These are phyloP conservation scores for Massospora cicadina DNA, from an alignment of 371 early-diverging fungal species.

Conservation along the genomic window DNA sequence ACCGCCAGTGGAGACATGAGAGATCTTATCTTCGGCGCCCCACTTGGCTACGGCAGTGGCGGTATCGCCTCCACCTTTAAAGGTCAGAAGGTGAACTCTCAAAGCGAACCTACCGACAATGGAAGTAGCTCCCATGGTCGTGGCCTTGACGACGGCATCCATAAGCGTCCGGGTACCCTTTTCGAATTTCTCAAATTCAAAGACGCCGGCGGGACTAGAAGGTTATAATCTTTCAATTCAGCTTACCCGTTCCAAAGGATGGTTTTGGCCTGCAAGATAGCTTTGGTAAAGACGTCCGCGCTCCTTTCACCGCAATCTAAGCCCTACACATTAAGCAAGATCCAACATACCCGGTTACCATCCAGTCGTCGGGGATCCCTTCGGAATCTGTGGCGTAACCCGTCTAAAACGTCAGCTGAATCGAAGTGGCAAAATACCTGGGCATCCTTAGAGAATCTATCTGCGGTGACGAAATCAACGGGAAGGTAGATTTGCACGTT, in stretches of 20 bases:
- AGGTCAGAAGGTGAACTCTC: background rate
- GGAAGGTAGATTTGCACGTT: slow-evolving; percentile 81
- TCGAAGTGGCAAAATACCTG: slow-evolving; percentile 16
- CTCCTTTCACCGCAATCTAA: slow-evolving; percentile 88
- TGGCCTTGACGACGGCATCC: slow-evolving; percentile 72
- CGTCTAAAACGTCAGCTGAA: slow-evolving; percentile 18
- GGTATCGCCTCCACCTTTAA: slow-evolving; percentile 94
- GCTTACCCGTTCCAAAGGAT: slow-evolving; percentile 93
- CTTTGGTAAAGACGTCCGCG: slow-evolving; percentile 46
- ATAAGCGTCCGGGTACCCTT: slow-evolving; percentile 72
- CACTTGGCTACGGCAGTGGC: slow-evolving; percentile 92
- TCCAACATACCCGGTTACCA: slow-evolving; percentile 16
- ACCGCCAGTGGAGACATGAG: slow-evolving; percentile 95
- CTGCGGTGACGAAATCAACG: slow-evolving; percentile 76
- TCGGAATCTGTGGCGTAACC: slow-evolving; percentile 67
- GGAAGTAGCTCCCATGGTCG: slow-evolving; percentile 49
- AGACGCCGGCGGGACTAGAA: slow-evolving; percentile 79
- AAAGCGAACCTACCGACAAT: slow-evolving; percentile 24
- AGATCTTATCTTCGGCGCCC: slow-evolving; percentile 65
- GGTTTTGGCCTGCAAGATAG: slow-evolving; percentile 63
- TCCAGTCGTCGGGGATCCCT: slow-evolving; percentile 83
- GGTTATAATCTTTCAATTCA: background rate
- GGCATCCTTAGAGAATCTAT: slow-evolving; percentile 67
- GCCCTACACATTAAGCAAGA: slow-evolving; percentile 24
- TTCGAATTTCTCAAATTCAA: slow-evolving; percentile 90